Percentiles rank a stretch among this genome's conserved stretches.
Conservation (phyloP, 805 yeast genomes). For the Kodamaea jinghongensis region DNA sequence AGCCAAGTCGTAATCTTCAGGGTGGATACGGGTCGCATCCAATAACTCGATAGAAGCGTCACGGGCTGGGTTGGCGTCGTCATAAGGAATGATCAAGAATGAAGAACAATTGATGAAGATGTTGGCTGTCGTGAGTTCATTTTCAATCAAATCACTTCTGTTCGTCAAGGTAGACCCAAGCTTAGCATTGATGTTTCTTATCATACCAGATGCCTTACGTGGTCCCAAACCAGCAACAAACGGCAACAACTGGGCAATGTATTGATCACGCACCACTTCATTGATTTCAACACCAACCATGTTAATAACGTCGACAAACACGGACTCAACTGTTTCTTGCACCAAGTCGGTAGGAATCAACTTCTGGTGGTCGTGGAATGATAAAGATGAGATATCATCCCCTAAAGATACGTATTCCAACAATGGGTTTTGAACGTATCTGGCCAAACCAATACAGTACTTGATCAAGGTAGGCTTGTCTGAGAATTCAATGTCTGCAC, state of each 20-base stretch:
- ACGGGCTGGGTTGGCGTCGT: conserved; percentile 48
- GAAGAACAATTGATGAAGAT: conserved; percentile 91
- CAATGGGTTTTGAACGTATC: conserved; percentile 91
- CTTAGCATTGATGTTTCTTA: conserved; percentile 71
- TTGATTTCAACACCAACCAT: conserved; percentile 93
- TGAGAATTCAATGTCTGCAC: conserved; percentile 76
- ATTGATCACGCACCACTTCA: conserved; percentile 76
- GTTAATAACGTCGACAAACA: conserved; percentile 85
- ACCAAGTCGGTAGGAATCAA: conserved; percentile 64
- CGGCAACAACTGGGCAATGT: conserved; percentile 67
- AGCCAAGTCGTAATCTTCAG: conserved; percentile 95
- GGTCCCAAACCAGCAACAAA: conserved; percentile 93
- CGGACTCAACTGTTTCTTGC: conserved; percentile 66
- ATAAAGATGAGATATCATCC: conserved; percentile 66
- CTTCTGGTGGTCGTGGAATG: conserved; percentile 71
- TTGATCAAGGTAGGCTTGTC: conserved; percentile 77
- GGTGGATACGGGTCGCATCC: conserved; percentile 95
- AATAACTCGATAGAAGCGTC: conserved; percentile 73
- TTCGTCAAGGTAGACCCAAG: conserved; percentile 59
- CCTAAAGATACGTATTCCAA: conserved; percentile 82
- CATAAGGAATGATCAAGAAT: conserved; percentile 75
- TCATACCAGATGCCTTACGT: conserved; percentile 84
- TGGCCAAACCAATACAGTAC: conserved; percentile 85
- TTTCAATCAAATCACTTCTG: conserved; percentile 81
- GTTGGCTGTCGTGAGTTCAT: conserved; percentile 71